Conservation (phyloP, 73 alveolate species). For the Paramecium sonneborni region DNA sequence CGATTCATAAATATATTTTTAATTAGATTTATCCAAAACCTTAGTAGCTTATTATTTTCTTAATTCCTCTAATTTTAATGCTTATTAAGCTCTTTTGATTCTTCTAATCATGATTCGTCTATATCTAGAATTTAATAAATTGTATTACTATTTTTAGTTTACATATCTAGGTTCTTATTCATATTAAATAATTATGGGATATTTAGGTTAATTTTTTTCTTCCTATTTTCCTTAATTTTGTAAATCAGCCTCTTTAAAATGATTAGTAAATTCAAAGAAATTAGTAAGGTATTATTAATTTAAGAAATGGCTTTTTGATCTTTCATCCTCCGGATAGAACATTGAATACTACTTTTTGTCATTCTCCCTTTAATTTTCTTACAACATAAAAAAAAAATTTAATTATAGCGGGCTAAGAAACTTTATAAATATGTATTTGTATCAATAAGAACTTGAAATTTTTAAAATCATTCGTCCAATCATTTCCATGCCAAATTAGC, state of each 20-base stretch:
- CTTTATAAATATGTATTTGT: neutral
- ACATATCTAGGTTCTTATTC: constrained; percentile 44
- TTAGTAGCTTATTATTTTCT: neutral
- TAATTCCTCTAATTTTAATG: neutral
- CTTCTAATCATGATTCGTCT: constrained; percentile 42
- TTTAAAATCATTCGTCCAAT: neutral
- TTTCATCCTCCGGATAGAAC: constrained; percentile 12
- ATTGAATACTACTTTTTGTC: constrained; percentile 38
- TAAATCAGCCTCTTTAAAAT: constrained; percentile 17
- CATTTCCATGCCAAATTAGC: neutral
- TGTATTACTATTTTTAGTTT: constrained; percentile 9
- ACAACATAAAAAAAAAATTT: constrained; percentile 22
- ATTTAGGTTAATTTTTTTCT: neutral
- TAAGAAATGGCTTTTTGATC: neutral
- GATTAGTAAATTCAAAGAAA: constrained; percentile 49
- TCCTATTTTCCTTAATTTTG: neutral
- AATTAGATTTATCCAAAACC: constrained; percentile 19
- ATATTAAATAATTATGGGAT: neutral
- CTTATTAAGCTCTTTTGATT: constrained; percentile 53
- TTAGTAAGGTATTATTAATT: neutral
- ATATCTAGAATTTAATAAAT: neutral
- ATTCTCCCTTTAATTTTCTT: constrained; percentile 39
- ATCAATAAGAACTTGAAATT: neutral
- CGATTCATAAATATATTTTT: constrained; percentile 36
- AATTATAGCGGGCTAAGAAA: constrained; percentile 24